Evolutionary conservation across 2,329 filamentous ascomycete species (phyloP), one percentile per base, ranked within the genome.

Genomic region (Hypocrella siamensis): DNA sequence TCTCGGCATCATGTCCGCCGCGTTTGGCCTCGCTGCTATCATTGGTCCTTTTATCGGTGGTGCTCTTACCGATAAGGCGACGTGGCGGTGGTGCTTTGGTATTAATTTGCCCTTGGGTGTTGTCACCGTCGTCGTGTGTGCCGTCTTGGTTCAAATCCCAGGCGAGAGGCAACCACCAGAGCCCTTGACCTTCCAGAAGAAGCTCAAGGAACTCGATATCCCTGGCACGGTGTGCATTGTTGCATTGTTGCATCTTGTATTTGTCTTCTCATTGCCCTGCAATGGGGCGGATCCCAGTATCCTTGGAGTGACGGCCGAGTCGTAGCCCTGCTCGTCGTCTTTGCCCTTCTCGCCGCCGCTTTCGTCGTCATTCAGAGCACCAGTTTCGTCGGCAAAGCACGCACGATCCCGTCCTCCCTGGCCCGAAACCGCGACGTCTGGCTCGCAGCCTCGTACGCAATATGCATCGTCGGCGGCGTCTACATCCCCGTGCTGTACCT

Each of bases 1-100:
- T 17, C 68, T 68, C 33, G 68, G 67, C 17, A 45, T 71, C 26
- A 57, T 72, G 26, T 64, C 63, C 9, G 63, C 57, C 31, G 67
- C 71, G 54, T 73, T 63, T 49, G 70, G 68, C 12, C 58, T 75
- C 31, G 66, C 66, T 26, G 56, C 52, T 18, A 62, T 68, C 6
- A 58, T 59, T 3, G 65, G 64, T 0, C 65, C 65, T 6, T 44
- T 70, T 11, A 48, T 67, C 5, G 65, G 65, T 5, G 65, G 65
- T 15, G 63, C 46, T 6, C 64, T 69, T 25, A 63, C 64, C 2
- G 57, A 67, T 18, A 50, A 60, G 16, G 49, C 54, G 3, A 61
- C 60, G 7, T 69, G 65, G 65, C 51, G 64, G 17, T 68, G 65
- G 65, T 67, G 63, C 40, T 67, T 66, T 41, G 54, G 56, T 40